Conservation (phyloP, 148 eudicot species). For the Tetragonia tetragonoides region DNA sequence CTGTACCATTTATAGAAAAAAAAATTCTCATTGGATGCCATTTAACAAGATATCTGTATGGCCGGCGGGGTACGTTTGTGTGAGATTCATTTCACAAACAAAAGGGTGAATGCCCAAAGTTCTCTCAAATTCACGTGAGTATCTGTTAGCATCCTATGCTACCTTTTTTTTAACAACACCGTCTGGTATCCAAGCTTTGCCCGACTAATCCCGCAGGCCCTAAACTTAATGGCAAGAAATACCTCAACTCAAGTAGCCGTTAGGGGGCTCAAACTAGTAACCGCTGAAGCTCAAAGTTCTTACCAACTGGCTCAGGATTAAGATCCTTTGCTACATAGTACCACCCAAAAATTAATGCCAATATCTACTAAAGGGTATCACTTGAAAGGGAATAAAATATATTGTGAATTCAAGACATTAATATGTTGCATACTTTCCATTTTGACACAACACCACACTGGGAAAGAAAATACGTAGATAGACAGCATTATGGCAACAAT, state of each 20-base stretch:
- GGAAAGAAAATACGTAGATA: constrained; percentile 16
- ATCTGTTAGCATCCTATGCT: constrained; percentile 3
- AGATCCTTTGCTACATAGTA: too few relatives aligned
- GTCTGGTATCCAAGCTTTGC: too few relatives aligned
- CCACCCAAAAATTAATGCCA: too few relatives aligned
- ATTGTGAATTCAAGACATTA: neutral
- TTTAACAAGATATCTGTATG: neutral
- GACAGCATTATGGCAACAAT: neutral
- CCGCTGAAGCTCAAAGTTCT: too few relatives aligned
- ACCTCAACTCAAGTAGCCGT: too few relatives aligned
- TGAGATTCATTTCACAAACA: neutral
- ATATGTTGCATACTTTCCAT: constrained; percentile 7
- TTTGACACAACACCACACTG: neutral
- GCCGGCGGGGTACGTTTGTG: neutral
- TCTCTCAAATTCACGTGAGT: neutral
- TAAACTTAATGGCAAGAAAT: too few relatives aligned
- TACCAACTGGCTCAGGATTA: too few relatives aligned
- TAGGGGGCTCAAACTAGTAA: too few relatives aligned
- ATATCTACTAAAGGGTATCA: too few relatives aligned
- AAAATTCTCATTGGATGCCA: neutral
- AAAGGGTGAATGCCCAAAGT: neutral
- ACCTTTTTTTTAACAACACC: neutral
- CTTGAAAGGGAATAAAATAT: neutral
- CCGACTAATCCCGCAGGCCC: too few relatives aligned
- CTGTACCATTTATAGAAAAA: neutral